These are phyloP conservation scores for Clathrus columnatus DNA, from an alignment of 768 basidiomycete genomes.

Conservation along the genomic window DNA sequence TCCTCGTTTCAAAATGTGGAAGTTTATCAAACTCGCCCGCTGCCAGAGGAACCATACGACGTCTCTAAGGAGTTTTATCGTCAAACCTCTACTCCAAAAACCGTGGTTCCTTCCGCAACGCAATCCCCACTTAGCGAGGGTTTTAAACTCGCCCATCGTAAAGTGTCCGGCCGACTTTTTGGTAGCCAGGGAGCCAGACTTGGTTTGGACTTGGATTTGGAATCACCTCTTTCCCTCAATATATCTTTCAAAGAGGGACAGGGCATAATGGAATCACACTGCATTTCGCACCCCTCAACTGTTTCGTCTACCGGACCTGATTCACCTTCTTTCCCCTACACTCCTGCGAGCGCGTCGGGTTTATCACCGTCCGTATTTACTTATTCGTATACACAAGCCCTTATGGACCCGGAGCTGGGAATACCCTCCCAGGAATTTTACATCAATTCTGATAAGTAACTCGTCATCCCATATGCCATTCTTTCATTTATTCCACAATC, in stretches of 20 bases:
- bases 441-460: no score
- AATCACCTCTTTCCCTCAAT: background rate
- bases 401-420: background rate
- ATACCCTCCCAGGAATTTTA: no score
- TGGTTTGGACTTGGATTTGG: conserved; percentile 3
- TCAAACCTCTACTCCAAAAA: background rate
- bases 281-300: background rate
- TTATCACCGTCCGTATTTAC: background rate
- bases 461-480: no score
- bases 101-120: background rate
- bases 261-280: background rate
- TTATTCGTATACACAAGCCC: background rate
- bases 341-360: background rate
- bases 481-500: no score
- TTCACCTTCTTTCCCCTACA: conserved; percentile 1
- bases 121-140: background rate
- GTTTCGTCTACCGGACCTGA: background rate
- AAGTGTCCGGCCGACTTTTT: conserved; percentile 3
- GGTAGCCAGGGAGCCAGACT: conserved; percentile 9
- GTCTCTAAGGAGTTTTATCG: background rate
- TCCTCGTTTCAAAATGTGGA: background rate
- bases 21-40: no score
- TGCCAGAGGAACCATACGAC: no score
- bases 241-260: background rate
- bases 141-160: background rate